phyloP scores from a whole-genome alignment of 2,329 filamentous ascomycete genomes.

The Fusarium sublunatum region DNA sequence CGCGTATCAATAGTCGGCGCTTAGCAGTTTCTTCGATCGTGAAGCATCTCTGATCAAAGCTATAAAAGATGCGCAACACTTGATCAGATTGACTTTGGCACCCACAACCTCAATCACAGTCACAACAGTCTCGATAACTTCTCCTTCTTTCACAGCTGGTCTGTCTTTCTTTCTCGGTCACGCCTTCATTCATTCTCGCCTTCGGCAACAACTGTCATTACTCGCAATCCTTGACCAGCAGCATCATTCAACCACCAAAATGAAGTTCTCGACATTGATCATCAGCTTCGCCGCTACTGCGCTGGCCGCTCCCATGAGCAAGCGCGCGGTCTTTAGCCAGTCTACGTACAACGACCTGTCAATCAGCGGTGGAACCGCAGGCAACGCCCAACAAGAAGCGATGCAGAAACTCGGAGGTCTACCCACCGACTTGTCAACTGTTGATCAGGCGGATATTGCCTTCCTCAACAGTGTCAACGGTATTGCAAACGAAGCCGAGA shows the following conservation, averaged over 20 bases:
- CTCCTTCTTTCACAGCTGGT: neutral
- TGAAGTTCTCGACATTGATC: constrained; percentile 52
- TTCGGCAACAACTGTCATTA: neutral
- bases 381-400: constrained; percentile 58
- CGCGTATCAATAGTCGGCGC: neutral
- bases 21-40: neutral
- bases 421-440: constrained; percentile 55
- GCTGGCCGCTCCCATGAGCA: constrained; percentile 46
- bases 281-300: constrained; percentile 45
- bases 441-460: constrained; percentile 59
- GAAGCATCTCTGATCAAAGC: neutral
- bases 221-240: neutral
- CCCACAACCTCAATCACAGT: neutral
- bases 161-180: neutral
- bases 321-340: constrained; percentile 49
- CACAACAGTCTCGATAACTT: neutral
- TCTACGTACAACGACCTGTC: constrained; percentile 58
- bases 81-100: neutral
- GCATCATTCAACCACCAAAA: constrained; percentile 27
- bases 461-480: constrained; percentile 63
- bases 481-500: constrained; percentile 65
- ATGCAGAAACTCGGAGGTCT: constrained; percentile 53
- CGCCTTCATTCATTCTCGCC: neutral
- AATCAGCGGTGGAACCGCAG: constrained; percentile 59
- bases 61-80: neutral